Percentiles rank a stretch among this genome's conserved stretches.
phyloP scores from a whole-genome alignment of 257 asterid genomes.

The Paraleonurus japonicus region DNA sequence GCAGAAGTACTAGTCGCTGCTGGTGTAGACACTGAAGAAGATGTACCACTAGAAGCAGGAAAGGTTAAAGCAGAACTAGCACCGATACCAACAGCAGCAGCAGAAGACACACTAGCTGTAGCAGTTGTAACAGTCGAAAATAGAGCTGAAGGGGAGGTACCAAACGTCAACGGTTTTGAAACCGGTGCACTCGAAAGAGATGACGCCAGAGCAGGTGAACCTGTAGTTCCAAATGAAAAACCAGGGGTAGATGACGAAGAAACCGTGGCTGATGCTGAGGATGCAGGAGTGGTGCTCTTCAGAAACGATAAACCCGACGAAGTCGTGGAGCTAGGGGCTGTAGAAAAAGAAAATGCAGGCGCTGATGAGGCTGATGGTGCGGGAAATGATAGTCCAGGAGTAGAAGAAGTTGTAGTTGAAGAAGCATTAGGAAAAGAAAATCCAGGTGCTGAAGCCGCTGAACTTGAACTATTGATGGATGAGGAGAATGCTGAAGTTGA shows the following conservation, averaged over 20 bases:
- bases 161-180: constrained; percentile 42
- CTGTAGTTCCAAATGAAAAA: constrained; percentile 54
- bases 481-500: constrained; percentile 32
- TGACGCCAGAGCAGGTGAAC: constrained; percentile 38
- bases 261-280: constrained; percentile 36
- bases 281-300: constrained; percentile 37
- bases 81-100: constrained; percentile 38
- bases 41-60: constrained; percentile 34
- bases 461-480: constrained; percentile 24
- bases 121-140: constrained; percentile 61
- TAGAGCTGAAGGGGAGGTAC: constrained; percentile 47
- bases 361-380: constrained; percentile 32
- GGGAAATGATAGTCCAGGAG: constrained; percentile 45
- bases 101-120: constrained; percentile 30
- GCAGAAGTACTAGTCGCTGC: constrained; percentile 35
- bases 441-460: constrained; percentile 43
- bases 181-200: constrained; percentile 41
- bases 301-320: constrained; percentile 44
- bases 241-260: constrained; percentile 45
- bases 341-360: constrained; percentile 34
- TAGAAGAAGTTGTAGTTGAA: constrained; percentile 35
- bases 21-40: constrained; percentile 37
- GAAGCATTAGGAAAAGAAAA: constrained; percentile 42
- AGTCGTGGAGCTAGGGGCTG: constrained; percentile 34
- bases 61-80: constrained; percentile 37